Conservation (phyloP, 2,329 filamentous ascomycete species). For the Colletotrichum limetticola region DNA sequence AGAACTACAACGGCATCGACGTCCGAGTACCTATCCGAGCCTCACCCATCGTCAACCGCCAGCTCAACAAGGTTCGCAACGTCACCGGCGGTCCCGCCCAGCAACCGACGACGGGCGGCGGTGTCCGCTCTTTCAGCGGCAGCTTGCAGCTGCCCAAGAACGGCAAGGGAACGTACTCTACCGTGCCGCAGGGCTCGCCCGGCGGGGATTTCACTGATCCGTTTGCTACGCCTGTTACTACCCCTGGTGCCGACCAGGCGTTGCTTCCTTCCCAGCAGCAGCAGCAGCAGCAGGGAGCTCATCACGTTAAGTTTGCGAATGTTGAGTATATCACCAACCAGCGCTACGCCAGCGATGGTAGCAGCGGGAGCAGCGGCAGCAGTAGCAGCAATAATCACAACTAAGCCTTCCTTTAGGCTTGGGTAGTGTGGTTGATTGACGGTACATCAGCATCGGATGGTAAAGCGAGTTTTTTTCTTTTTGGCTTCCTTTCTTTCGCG, state of each 20-base stretch:
- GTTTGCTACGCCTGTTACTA: conserved; percentile 16
- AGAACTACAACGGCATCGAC: conserved; percentile 12
- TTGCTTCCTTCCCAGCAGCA: conserved; percentile 3
- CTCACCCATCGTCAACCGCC: conserved; percentile 27
- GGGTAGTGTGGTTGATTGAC: background rate
- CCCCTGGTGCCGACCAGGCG: background rate
- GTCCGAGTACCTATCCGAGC: conserved; percentile 17
- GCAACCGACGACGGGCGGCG: conserved; percentile 1
- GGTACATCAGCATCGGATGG: background rate
- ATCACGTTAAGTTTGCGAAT: conserved; percentile 17
- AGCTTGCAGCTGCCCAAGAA: background rate
- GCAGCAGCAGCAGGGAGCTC: background rate
- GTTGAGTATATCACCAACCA: conserved; percentile 13
- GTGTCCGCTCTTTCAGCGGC: conserved; percentile 17
- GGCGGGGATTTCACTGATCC: conserved; percentile 10
- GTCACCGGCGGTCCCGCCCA: background rate
- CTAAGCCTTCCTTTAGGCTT: background rate
- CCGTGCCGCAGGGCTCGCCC: conserved; percentile 14
- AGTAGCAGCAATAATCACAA: background rate
- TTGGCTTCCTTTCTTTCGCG: background rate
- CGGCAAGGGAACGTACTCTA: conserved; percentile 8
- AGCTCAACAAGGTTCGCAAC: conserved; percentile 25
- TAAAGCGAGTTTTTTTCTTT: conserved; percentile 8
- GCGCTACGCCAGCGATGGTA: background rate
- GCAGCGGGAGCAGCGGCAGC: conserved; percentile 6